phyloP scores from a whole-genome alignment of 352 stramenopile genomes.

The Phytophthora pisi region DNA sequence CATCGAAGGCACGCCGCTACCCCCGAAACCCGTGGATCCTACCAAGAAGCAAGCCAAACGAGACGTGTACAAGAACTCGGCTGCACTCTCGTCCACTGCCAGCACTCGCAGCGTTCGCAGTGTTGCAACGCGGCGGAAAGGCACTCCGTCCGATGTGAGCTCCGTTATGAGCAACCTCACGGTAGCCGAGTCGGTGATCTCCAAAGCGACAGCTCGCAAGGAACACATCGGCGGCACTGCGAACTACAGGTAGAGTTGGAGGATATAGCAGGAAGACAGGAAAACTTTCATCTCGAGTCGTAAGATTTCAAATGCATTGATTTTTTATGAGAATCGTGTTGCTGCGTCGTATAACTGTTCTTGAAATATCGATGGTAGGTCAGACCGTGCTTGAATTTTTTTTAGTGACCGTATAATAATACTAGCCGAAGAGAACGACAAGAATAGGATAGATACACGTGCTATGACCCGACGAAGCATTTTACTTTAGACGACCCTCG shows the following conservation, averaged over 20 bases:
- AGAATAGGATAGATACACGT: no score
- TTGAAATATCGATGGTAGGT: no score
- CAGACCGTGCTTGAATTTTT: no score
- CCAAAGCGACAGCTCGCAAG: constrained; percentile 71
- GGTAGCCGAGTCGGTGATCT: constrained; percentile 76
- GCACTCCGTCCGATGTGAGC: constrained; percentile 57
- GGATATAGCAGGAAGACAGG: neutral
- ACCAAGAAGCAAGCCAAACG: constrained; percentile 55
- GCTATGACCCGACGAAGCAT: no score
- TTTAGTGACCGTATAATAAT: no score
- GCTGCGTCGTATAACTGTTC: no score
- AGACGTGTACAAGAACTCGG: constrained; percentile 56
- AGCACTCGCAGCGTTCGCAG: constrained; percentile 63
- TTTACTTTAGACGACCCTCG: no score
- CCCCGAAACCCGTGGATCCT: constrained; percentile 57
- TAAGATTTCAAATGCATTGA: neutral
- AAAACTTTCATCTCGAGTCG: neutral
- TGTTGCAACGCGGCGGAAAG: constrained; percentile 50
- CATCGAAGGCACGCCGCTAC: constrained; percentile 64
- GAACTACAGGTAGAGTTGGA: constrained; percentile 55
- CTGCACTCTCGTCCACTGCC: constrained; percentile 43
- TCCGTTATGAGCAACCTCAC: constrained; percentile 66
- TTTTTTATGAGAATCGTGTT: neutral
- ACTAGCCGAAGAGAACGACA: no score
- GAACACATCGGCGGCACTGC: constrained; percentile 41